Base-by-base conservation (phyloP, 208 protist genomes). In the Crithidia brevicula region DNA sequence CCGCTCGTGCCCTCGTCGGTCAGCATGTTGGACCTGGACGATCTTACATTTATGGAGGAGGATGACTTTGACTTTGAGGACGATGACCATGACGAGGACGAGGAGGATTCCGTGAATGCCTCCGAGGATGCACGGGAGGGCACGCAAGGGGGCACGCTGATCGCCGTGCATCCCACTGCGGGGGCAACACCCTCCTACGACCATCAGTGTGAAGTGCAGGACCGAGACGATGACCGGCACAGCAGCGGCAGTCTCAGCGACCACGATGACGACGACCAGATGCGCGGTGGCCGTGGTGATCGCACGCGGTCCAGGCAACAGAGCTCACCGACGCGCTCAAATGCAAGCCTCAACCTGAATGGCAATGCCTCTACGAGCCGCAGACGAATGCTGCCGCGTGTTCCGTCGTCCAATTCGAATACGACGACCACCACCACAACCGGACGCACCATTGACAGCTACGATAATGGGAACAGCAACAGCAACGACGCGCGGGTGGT, bases 361-460 rank as follows among this genome's bases (percentile, higher is more conserved):
- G n/a, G n/a, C n/a, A n/a, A n/a, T n/a, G n/a, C n/a, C n/a, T n/a
- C n/a, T n/a, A n/a, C n/a, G n/a, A n/a, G n/a, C n/a, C n/a, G 18
- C 10, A 40, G 30, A 7, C 58, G 58, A 18, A 38, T n/a, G 2
- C 18, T 64, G 51, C 54, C 22, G 25, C 49, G 45, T 25, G 54
- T 52, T 9, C 15, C 42, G 20, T 54, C 54, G 0, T 49, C 33
- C 0, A 51, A 43, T 5, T 59, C 54, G 16, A 67, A 40, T 31
- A 43, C 28, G 31, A 46, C 59, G 22, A 62, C 51, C 4, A 57
- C 42, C 25, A 67, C 59, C 31, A 58, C 33, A 28, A 67, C 61
- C 15, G 36, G 62, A 9, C 67, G 51, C 52, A 72, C 42, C 25
- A 66, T 60, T 15, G 58, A 75, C 40, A 60, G 57, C 62, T 76